A percentile compares a stretch with the other conserved stretches of the same genome.
Evolutionary conservation across 148 eudicot genomes (phyloP).

Genomic region (Spergularia bocconei): DNA sequence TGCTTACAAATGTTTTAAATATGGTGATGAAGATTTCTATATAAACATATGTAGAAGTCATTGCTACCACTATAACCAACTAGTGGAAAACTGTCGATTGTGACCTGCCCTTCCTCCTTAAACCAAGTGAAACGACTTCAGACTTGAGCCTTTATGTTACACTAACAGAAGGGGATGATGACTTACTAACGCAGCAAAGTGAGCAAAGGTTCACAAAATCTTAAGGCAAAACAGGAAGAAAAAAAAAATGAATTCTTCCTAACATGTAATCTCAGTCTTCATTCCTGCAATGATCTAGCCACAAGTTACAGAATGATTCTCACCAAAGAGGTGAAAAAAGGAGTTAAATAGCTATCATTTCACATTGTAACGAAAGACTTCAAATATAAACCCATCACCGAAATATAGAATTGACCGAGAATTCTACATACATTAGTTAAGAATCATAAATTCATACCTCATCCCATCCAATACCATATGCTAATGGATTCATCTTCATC

Average conservation of each 20-base stretch:
- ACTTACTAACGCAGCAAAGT: not conserved
- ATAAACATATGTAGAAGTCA: too few species aligned
- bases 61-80: not conserved
- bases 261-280: not conserved
- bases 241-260: not conserved
- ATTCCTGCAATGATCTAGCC: constrained; percentile 1
- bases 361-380: not conserved
- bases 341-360: constrained; percentile 1
- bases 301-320: not conserved
- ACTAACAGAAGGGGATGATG: not conserved
- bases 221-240: not conserved
- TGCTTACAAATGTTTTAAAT: not conserved
- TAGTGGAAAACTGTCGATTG: not conserved
- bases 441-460: constrained; percentile 47
- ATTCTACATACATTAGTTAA: not conserved
- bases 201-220: not conserved
- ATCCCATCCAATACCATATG: constrained; percentile 99
- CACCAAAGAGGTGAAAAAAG: not conserved
- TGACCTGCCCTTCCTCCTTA: not conserved
- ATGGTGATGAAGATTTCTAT: not conserved
- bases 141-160: not conserved
- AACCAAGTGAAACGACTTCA: not conserved
- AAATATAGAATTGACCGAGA: not conserved
- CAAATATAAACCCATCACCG: not conserved
- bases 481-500: constrained; percentile 99